phyloP scores from a whole-genome alignment of 148 eudicot species.

The Polygonum aviculare region DNA sequence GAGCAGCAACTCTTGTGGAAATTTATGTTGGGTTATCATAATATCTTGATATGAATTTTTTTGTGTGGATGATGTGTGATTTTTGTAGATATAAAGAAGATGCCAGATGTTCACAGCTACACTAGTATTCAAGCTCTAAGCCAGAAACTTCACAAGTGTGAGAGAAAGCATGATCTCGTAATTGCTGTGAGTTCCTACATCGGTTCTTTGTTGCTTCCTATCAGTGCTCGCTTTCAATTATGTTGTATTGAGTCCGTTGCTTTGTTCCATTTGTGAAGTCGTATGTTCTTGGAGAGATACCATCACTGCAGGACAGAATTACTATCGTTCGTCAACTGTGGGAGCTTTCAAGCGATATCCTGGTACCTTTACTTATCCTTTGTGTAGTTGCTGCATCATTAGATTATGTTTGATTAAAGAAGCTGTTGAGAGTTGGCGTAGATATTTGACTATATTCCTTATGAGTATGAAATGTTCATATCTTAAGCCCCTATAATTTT shows the following conservation, averaged over 20 bases:
- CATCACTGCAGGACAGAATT: conserved; percentile 77
- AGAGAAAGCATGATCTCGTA: conserved; percentile 81
- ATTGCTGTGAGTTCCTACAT: conserved; percentile 64
- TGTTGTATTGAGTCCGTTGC: neutral
- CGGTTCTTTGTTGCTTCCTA: neutral
- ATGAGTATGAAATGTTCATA: neutral
- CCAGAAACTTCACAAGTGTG: conserved; percentile 52
- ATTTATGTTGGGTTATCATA: neutral
- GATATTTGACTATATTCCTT: neutral
- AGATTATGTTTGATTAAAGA: neutral
- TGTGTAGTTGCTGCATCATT: neutral
- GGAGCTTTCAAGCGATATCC: conserved; percentile 73
- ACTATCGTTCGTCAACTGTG: conserved; percentile 84
- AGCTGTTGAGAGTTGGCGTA: neutral
- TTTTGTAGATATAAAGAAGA: conserved; percentile 50
- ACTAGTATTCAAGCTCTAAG: conserved; percentile 53
- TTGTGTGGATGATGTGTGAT: neutral
- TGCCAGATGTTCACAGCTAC: conserved; percentile 80
- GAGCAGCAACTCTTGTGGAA: neutral
- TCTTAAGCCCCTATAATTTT: neutral
- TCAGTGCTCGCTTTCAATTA: neutral
- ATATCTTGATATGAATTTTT: neutral
- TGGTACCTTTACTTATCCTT: conserved; percentile 41
- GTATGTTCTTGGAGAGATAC: conserved; percentile 98
- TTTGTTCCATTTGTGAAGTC: conserved; percentile 36